phyloP scores from a whole-genome alignment of 805 yeast genomes.

The Candida vaughaniae region DNA sequence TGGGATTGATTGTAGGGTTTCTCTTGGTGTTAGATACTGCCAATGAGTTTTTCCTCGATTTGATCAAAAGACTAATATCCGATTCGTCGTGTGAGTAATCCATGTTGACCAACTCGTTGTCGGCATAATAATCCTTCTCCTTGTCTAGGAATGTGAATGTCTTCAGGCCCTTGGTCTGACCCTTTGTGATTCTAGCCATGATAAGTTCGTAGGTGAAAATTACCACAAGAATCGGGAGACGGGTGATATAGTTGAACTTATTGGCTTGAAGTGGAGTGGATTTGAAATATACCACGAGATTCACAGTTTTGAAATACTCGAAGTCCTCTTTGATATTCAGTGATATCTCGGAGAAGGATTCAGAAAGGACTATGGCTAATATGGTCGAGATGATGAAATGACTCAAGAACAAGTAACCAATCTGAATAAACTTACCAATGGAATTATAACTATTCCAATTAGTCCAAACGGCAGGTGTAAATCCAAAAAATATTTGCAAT shows the following conservation, averaged over 20 bases:
- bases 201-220: constrained; percentile 34
- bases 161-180: constrained; percentile 18
- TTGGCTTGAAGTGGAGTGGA: constrained; percentile 18
- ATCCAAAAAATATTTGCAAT: constrained; percentile 54
- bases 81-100: constrained; percentile 20
- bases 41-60: constrained; percentile 26
- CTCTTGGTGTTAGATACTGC: neutral
- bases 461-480: constrained; percentile 60
- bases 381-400: constrained; percentile 56
- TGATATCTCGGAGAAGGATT: constrained; percentile 36
- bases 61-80: constrained; percentile 25
- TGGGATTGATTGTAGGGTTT: constrained; percentile 1
- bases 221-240: constrained; percentile 33
- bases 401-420: constrained; percentile 52
- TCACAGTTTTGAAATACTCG: constrained; percentile 39
- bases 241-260: constrained; percentile 26
- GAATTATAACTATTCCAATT: constrained; percentile 50
- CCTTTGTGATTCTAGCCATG: constrained; percentile 10
- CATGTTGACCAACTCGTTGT: constrained; percentile 26
- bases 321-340: constrained; percentile 38
- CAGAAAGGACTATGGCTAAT: constrained; percentile 52
- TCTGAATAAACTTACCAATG: constrained; percentile 46
- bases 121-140: constrained; percentile 28
- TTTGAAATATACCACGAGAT: constrained; percentile 36
- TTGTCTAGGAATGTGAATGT: constrained; percentile 34